phyloP scores from a whole-genome alignment of 176 grass and related monocot species.

The Saccharum spontaneum region DNA sequence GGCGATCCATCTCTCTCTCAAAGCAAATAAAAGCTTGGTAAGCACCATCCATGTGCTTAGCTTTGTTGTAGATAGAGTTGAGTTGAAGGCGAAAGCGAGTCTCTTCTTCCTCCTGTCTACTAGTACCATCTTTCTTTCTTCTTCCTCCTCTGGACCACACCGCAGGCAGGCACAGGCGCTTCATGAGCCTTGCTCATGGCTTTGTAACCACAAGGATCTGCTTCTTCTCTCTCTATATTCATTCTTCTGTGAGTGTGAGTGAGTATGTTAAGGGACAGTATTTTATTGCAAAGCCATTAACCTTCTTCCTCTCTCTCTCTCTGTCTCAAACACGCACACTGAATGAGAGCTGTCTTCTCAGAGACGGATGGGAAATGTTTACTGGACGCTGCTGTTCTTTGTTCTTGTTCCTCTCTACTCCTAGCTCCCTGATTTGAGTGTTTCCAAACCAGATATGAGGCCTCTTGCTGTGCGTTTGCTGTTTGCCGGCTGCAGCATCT shows the following conservation, averaged over 20 bases:
- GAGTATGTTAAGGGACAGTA: background rate
- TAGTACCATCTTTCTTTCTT: too few species aligned
- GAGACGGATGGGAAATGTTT: background rate
- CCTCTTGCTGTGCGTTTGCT: background rate
- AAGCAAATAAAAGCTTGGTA: too few species aligned
- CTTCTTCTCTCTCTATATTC: background rate
- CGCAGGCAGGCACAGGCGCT: background rate
- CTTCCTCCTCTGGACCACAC: background rate
- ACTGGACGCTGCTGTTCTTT: background rate
- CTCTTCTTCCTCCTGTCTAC: too few species aligned
- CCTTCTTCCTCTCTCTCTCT: too few species aligned
- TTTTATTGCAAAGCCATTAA: background rate
- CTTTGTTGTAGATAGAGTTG: too few species aligned
- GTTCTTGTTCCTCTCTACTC: background rate
- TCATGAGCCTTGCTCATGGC: too few species aligned
- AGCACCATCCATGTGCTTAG: too few species aligned
- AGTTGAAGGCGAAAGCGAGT: too few species aligned
- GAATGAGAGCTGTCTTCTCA: background rate
- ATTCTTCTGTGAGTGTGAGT: background rate
- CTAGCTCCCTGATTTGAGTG: constrained; percentile 40
- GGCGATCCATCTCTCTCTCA: too few species aligned
- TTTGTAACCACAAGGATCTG: too few species aligned
- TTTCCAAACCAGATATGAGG: constrained; percentile 46
- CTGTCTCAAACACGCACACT: too few species aligned
- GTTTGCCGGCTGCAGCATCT: background rate